phyloP scores from a whole-genome alignment of 148 eudicot genomes.

The Chenopodium album region DNA sequence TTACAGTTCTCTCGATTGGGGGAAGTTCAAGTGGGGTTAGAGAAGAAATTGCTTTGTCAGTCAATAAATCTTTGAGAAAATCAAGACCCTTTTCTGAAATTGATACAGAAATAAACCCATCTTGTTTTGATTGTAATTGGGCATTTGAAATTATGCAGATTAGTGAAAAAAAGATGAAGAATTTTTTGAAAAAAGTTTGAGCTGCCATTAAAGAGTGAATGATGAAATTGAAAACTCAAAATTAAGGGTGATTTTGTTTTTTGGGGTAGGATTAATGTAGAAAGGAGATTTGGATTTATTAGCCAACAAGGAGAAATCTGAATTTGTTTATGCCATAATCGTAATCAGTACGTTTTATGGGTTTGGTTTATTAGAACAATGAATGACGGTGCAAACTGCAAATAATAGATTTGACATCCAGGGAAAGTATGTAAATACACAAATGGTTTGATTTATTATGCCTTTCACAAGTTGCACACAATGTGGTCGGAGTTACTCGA shows the following conservation, averaged over 20 bases:
- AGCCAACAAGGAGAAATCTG: neutral
- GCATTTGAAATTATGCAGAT: constrained; percentile 20
- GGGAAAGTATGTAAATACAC: too few relatives aligned
- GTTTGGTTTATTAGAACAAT: neutral
- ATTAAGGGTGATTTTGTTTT: neutral
- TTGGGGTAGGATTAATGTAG: neutral
- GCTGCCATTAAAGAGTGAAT: constrained; percentile 23
- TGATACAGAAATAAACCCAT: constrained; percentile 56
- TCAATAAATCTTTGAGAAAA: constrained; percentile 64
- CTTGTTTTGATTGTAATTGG: constrained; percentile 37
- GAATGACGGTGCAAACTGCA: too few relatives aligned
- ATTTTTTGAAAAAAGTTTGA: constrained; percentile 22
- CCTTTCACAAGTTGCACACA: too few relatives aligned
- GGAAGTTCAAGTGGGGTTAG: constrained; percentile 66
- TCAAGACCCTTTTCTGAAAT: constrained; percentile 83
- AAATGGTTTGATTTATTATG: too few relatives aligned
- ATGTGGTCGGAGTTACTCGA: too few relatives aligned
- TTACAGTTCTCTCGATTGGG: constrained; percentile 46
- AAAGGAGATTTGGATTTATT: neutral
- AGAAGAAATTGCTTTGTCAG: constrained; percentile 66
- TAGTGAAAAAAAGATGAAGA: constrained; percentile 27
- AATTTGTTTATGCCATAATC: neutral
- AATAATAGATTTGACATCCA: too few relatives aligned
- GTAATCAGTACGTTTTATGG: neutral
- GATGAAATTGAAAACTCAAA: neutral